Conservation (phyloP, 225 moss, liverwort and hornwort species). For the Bryoerythrophyllum caledonicum region DNA sequence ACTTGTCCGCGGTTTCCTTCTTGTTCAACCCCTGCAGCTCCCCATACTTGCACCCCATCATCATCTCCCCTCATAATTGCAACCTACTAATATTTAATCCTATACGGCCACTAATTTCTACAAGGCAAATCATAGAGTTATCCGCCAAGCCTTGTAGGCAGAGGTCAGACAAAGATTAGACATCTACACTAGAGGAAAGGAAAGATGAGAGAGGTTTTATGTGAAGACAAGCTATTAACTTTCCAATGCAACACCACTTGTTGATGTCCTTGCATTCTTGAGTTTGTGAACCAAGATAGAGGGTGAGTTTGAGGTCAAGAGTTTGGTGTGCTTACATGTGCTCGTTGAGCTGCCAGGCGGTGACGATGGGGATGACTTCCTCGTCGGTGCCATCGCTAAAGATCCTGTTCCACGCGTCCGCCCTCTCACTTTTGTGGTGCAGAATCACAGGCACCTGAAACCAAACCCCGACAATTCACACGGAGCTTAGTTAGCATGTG, state of each 20-base stretch:
- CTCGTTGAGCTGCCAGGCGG: slow-evolving; percentile 85
- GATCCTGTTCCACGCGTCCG: slow-evolving; percentile 66
- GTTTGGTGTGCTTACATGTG: slow-evolving; percentile 46
- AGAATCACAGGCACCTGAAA: slow-evolving; percentile 72
- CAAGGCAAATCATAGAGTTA: too few species aligned
- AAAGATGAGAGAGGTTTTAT: too few species aligned
- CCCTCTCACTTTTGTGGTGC: slow-evolving; percentile 77
- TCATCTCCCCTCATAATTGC: not conserved
- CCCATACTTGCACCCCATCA: slow-evolving; percentile 49
- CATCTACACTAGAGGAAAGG: too few species aligned
- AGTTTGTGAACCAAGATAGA: too few species aligned
- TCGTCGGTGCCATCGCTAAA: slow-evolving; percentile 59
- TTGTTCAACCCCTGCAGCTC: slow-evolving; percentile 85
- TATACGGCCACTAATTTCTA: not conserved
- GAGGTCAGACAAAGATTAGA: too few species aligned
- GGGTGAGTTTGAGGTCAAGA: too few species aligned
- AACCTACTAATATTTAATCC: too few species aligned
- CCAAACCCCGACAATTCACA: not conserved
- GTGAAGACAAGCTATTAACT: too few species aligned
- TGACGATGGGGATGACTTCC: slow-evolving; percentile 71
- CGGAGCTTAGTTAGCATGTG: too few species aligned
- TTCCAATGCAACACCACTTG: too few species aligned
- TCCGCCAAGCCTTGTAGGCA: too few species aligned
- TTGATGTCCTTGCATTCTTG: too few species aligned
- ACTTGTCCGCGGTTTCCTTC: slow-evolving; percentile 83